phyloP scores from a whole-genome alignment of 768 basidiomycete genomes.

The Mycena maculata region DNA sequence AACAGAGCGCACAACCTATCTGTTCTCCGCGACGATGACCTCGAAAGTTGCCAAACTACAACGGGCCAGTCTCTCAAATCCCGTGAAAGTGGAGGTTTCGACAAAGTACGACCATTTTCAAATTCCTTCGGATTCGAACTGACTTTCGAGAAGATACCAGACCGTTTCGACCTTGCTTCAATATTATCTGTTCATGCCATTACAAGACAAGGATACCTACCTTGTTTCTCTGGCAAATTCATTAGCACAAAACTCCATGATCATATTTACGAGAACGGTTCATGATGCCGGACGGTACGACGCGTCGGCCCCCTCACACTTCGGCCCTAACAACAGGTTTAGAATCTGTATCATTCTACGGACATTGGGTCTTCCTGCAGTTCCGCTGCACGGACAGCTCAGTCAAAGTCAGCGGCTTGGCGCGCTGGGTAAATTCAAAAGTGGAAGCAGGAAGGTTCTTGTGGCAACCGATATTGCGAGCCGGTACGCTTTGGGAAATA shows the following conservation, averaged over 20 bases:
- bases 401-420: constrained; percentile 94
- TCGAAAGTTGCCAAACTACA: constrained; percentile 98
- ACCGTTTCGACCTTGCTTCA: constrained; percentile 96
- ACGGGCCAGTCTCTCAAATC: constrained; percentile 91
- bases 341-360: constrained; percentile 92
- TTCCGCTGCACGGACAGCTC: constrained; percentile 95
- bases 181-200: constrained; percentile 94
- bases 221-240: constrained; percentile 91
- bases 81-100: constrained; percentile 93
- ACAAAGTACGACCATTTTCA: constrained; percentile 73
- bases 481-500: constrained; percentile 62
- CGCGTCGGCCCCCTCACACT: not conserved
- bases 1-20: constrained; percentile 92
- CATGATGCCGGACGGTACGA: constrained; percentile 87
- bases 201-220: constrained; percentile 92
- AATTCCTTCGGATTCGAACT: not conserved
- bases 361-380: constrained; percentile 91
- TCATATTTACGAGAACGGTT: constrained; percentile 96
- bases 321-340: constrained; percentile 1
- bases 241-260: constrained; percentile 91
- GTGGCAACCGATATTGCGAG: constrained; percentile 98
- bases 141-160: constrained; percentile 75
- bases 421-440: constrained; percentile 94
- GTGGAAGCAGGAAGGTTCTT: constrained; percentile 88
- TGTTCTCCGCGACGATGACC: constrained; percentile 99